Evolutionary conservation across 805 yeast genomes (phyloP).

Genomic region (Teunomyces funiuensis): DNA sequence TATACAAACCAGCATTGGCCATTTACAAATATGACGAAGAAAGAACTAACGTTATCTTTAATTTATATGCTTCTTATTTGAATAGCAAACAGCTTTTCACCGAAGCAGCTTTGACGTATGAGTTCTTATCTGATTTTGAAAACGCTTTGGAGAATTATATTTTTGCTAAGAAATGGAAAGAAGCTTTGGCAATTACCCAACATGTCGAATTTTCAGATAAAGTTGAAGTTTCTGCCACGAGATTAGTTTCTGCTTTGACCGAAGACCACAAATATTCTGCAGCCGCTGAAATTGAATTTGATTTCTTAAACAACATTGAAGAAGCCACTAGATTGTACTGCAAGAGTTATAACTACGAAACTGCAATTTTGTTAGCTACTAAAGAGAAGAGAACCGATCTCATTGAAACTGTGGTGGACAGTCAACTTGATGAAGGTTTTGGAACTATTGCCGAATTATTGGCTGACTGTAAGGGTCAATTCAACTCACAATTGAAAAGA

Average conservation of each 20-base stretch:
- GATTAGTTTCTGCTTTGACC: slow-evolving; percentile 56
- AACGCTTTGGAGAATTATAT: slow-evolving; percentile 72
- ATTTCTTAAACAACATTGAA: slow-evolving; percentile 58
- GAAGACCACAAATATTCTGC: slow-evolving; percentile 74
- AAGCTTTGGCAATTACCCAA: slow-evolving; percentile 67
- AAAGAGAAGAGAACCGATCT: slow-evolving; percentile 45
- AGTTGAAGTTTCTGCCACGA: slow-evolving; percentile 51
- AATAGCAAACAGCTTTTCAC: slow-evolving; percentile 53
- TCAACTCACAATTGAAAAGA: slow-evolving; percentile 78
- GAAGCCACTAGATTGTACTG: slow-evolving; percentile 70
- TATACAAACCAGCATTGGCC: slow-evolving; percentile 68
- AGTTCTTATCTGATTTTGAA: slow-evolving; percentile 54
- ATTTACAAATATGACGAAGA: slow-evolving; percentile 55
- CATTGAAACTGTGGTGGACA: slow-evolving; percentile 62
- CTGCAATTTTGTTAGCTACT: slow-evolving; percentile 67
- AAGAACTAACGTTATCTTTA: slow-evolving; percentile 55
- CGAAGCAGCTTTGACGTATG: slow-evolving; percentile 83
- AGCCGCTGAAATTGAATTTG: slow-evolving; percentile 74
- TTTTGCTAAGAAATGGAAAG: slow-evolving; percentile 77
- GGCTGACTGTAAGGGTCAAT: slow-evolving; percentile 91
- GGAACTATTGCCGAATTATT: slow-evolving; percentile 82
- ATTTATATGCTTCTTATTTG: slow-evolving; percentile 62
- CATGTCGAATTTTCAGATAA: slow-evolving; percentile 38
- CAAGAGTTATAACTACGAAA: slow-evolving; percentile 70
- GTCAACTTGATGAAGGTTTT: slow-evolving; percentile 81